phyloP scores from a whole-genome alignment of 495 filamentous ascomycete genomes.

The Xylaria flabelliformis region DNA sequence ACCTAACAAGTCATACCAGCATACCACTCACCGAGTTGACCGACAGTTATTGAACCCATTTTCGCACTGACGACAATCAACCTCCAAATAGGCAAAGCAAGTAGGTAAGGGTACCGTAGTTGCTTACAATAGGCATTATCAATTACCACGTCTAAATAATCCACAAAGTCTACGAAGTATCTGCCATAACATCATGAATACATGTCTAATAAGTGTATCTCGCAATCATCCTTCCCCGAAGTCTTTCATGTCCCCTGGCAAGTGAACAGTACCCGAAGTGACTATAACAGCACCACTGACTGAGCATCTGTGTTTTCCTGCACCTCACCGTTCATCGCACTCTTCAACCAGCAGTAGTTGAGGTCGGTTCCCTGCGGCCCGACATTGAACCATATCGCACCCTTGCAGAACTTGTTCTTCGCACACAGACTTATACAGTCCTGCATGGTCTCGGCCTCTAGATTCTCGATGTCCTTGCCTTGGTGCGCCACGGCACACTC shows the following conservation, averaged over 20 bases:
- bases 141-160: conserved; percentile 9
- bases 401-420: conserved; percentile 25
- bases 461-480: conserved; percentile 33
- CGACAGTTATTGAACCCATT: neutral
- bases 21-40: conserved; percentile 9
- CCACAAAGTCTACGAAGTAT: neutral
- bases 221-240: neutral
- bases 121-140: conserved; percentile 10
- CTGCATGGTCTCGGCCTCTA: conserved; percentile 32
- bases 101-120: neutral
- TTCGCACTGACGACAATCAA: conserved; percentile 15
- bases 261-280: neutral
- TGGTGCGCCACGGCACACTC: conserved; percentile 33
- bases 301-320: conserved; percentile 31
- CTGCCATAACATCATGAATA: neutral
- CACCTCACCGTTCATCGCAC: conserved; percentile 21
- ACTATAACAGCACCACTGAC: conserved; percentile 31
- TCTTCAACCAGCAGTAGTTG: conserved; percentile 40
- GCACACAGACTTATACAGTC: conserved; percentile 32
- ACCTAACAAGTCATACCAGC: conserved; percentile 2
- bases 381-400: conserved; percentile 35
- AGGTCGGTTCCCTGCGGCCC: conserved; percentile 39
- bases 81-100: neutral
- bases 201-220: neutral
- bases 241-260: neutral